Evolutionary conservation across 148 eudicot species (phyloP).

Genomic region (Rhododendron simsii): DNA sequence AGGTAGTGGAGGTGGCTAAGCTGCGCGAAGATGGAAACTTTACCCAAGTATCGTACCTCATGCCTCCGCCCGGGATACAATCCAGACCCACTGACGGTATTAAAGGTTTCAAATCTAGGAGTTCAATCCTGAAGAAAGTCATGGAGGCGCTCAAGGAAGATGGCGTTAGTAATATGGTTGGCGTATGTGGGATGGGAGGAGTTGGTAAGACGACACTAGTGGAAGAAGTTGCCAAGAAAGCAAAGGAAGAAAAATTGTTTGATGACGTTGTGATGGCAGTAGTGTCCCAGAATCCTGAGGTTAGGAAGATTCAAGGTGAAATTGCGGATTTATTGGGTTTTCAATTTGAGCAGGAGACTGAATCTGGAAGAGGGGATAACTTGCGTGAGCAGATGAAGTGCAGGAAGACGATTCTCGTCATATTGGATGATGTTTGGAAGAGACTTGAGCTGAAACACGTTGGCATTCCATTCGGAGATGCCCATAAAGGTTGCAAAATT

Average conservation of each 20-base stretch:
- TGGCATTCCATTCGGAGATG: slow-evolving; percentile 24
- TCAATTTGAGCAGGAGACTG: slow-evolving; percentile 18
- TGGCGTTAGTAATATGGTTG: neutral
- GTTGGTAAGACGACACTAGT: slow-evolving; percentile 20
- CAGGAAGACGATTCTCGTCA: slow-evolving; percentile 18
- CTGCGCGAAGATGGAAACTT: neutral
- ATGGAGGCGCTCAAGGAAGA: slow-evolving; percentile 16
- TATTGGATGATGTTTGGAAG: slow-evolving; percentile 48
- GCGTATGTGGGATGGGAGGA: slow-evolving; percentile 23
- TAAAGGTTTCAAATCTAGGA: slow-evolving; percentile 30
- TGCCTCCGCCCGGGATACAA: neutral
- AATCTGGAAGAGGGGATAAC: slow-evolving; percentile 21
- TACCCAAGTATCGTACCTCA: neutral
- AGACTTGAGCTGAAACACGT: slow-evolving; percentile 24
- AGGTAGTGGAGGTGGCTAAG: neutral
- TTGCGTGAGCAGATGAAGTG: slow-evolving; percentile 26
- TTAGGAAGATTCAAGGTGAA: slow-evolving; percentile 34
- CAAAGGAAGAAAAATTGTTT: slow-evolving; percentile 8
- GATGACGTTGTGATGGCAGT: slow-evolving; percentile 46
- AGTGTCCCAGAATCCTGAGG: slow-evolving; percentile 28
- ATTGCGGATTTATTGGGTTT: slow-evolving; percentile 38
- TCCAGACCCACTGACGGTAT: neutral
- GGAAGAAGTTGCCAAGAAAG: slow-evolving; percentile 5
- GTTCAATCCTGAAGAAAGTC: slow-evolving; percentile 15
- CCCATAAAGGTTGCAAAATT: slow-evolving; percentile 28